These are phyloP conservation scores for Dryadomyces quercivorus DNA, from an alignment of 2,329 filamentous ascomycete genomes.

Conservation along the genomic window DNA sequence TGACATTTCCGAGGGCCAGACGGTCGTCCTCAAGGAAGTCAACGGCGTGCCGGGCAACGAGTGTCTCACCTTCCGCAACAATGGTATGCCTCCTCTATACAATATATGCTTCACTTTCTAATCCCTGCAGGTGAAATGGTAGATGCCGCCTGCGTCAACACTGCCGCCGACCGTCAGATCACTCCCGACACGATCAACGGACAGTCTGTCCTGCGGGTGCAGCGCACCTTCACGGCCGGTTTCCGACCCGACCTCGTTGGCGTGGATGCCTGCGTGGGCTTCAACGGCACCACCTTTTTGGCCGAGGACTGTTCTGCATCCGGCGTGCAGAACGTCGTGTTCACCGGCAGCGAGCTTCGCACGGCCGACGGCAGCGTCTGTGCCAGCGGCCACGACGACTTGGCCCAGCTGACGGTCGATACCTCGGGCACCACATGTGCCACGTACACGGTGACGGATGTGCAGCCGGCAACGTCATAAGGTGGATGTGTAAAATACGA, in stretches of 20 bases:
- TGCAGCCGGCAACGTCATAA: conserved; percentile 4
- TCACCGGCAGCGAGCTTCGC: conserved; percentile 17
- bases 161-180: conserved; percentile 26
- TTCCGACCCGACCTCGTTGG: conserved; percentile 26
- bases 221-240: conserved; percentile 23
- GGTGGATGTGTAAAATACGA: no score
- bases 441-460: conserved; percentile 18
- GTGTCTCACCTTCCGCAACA: conserved; percentile 29
- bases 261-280: conserved; percentile 25
- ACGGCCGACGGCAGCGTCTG: conserved; percentile 19
- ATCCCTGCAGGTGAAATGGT: conserved; percentile 24
- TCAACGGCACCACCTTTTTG: conserved; percentile 25
- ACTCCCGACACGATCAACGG: conserved; percentile 22
- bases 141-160: conserved; percentile 17
- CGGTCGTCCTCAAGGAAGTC: conserved; percentile 25
- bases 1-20: conserved; percentile 8
- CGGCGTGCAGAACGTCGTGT: conserved; percentile 14
- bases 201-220: conserved; percentile 22
- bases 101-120: background rate
- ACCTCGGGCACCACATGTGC: conserved; percentile 18
- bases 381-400: conserved; percentile 21
- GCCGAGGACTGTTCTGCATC: conserved; percentile 21
- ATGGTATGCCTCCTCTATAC: no score
- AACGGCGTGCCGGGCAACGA: conserved; percentile 23
- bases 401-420: conserved; percentile 20